phyloP scores from a whole-genome alignment of 176 grass and related monocot species.

The Hordeum vulgare region MorexV3_pseudomolecules_assembly NC_058523.1:508960347-508960846 shows the following conservation, averaged over 20 bases:
- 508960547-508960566: conserved; percentile 88
- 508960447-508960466: not conserved
- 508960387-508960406: not conserved
- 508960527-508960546: conserved; percentile 87
- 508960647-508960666: not conserved
- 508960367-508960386: not conserved
- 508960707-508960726: not conserved
- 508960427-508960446: not conserved
- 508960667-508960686: not conserved
- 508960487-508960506: not conserved
- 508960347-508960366: not conserved
- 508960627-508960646: conserved; percentile 9
- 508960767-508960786: not conserved
- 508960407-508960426: not conserved
- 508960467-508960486: conserved; percentile 1
- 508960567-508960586: conserved; percentile 89
- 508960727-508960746: not conserved
- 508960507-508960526: conserved; percentile 6
- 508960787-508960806: not conserved
- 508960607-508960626: conserved; percentile 66
- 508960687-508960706: not conserved
- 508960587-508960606: conserved; percentile 87
- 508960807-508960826: not conserved
- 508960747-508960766: not conserved
- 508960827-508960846: not conserved